These are phyloP conservation scores for Tulasnella sp. DNA, from an alignment of 768 basidiomycete species.

Conservation along the genomic window DNA sequence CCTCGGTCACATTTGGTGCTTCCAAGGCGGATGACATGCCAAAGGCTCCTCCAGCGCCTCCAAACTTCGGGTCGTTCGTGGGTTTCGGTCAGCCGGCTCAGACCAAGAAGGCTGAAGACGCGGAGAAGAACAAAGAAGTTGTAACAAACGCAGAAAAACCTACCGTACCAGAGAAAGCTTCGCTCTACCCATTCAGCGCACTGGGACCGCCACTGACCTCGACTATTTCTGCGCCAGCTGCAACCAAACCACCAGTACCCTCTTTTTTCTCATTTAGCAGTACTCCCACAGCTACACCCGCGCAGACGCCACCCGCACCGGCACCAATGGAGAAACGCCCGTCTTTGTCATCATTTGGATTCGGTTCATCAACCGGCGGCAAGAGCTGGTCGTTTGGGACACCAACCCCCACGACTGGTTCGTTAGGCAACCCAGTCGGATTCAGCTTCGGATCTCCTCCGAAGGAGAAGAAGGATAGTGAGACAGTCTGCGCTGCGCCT, in stretches of 20 bases:
- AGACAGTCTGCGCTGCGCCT: not conserved
- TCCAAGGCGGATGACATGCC: not conserved
- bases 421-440: constrained; percentile 16
- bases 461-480: constrained; percentile 1
- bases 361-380: not conserved
- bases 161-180: not conserved
- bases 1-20: not conserved
- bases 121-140: not conserved
- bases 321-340: constrained; percentile 3
- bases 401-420: not conserved
- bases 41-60: not conserved
- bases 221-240: not conserved
- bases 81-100: not conserved
- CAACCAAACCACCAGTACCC: not conserved
- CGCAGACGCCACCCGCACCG: not conserved
- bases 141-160: not conserved
- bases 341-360: not conserved
- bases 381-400: not conserved
- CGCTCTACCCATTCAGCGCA: constrained; percentile 10
- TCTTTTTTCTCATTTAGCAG: constrained; percentile 11
- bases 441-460: constrained; percentile 13
- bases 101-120: not conserved
- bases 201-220: not conserved
- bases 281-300: constrained; percentile 8
- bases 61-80: not conserved